These are phyloP conservation scores for Tulasnella sp. DNA, from an alignment of 768 basidiomycete genomes.

Conservation along the genomic window DNA sequence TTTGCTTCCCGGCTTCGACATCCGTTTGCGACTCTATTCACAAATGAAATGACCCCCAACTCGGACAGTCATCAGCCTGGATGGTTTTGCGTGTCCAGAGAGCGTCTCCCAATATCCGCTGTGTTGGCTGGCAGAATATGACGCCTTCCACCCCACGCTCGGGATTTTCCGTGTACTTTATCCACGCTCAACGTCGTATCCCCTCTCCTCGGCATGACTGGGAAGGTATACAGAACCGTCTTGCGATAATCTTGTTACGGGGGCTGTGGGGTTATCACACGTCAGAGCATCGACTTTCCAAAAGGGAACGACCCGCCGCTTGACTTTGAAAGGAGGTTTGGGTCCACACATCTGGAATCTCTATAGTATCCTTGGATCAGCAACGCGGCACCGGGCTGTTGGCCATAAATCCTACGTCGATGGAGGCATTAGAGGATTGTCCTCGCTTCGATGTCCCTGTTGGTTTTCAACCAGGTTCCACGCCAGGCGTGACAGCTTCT, in stretches of 20 bases:
- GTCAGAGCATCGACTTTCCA: background rate
- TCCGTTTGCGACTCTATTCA: background rate
- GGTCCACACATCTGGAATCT: no score
- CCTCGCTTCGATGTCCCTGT: background rate
- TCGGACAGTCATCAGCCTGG: background rate
- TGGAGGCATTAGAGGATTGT: background rate
- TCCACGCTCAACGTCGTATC: background rate
- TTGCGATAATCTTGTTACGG: background rate
- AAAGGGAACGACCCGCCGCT: background rate
- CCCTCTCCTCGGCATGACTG: background rate
- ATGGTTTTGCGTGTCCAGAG: background rate
- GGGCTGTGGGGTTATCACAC: background rate
- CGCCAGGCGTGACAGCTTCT: background rate
- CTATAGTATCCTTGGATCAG: background rate
- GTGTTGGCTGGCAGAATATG: background rate
- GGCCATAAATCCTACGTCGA: background rate
- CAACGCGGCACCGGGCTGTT: background rate
- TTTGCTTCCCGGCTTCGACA: background rate
- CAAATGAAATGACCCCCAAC: background rate
- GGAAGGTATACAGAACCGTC: background rate
- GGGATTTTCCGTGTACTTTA: background rate
- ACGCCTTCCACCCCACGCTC: slow-evolving; percentile 2
- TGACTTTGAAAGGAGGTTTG: background rate
- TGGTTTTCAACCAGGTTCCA: background rate
- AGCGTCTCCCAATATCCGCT: background rate